Percentiles rank a stretch among this genome's conserved stretches.
Conservation (phyloP, 2,329 filamentous ascomycete genomes). For the Cladosporium austrohemisphaericum region DNA sequence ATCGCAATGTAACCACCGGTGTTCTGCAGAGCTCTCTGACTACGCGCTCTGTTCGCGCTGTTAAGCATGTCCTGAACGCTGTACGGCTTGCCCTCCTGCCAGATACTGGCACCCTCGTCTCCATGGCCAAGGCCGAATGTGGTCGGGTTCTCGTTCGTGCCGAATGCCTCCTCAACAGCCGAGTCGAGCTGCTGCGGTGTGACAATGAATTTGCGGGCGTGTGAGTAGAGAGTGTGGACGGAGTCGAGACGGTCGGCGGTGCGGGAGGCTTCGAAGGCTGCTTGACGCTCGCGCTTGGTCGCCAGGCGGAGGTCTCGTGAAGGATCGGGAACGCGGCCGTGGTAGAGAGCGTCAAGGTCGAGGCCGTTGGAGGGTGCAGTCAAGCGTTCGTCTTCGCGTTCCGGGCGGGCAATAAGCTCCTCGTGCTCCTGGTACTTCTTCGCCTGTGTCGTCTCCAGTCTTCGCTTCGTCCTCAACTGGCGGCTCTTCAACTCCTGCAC, state of each 20-base stretch:
- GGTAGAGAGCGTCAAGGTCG: conserved; percentile 31
- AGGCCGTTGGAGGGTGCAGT: conserved; percentile 62
- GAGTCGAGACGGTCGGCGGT: conserved; percentile 51
- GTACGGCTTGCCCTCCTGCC: conserved; percentile 47
- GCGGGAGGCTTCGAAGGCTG: conserved; percentile 20
- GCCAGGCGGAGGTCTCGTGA: conserved; percentile 55
- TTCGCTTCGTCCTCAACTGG: conserved; percentile 47
- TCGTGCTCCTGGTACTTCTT: conserved; percentile 50
- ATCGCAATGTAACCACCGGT: conserved; percentile 39
- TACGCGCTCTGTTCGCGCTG: conserved; percentile 27
- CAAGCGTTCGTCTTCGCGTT: conserved; percentile 71
- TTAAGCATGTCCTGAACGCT: conserved; percentile 48
- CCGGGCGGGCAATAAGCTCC: conserved; percentile 57
- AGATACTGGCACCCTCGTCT: conserved; percentile 40
- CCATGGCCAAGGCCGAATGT: conserved; percentile 28
- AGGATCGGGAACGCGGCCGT: conserved; percentile 54
- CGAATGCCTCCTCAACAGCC: conserved; percentile 73
- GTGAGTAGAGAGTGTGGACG: conserved; percentile 84
- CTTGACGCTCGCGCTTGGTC: conserved; percentile 30
- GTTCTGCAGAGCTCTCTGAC: conserved; percentile 34
- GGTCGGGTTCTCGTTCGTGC: conserved; percentile 49
- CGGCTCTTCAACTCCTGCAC: conserved; percentile 66
- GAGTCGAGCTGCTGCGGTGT: conserved; percentile 71
- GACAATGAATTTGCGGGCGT: conserved; percentile 82
- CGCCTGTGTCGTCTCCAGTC: conserved; percentile 40